These are phyloP conservation scores for Blastobotrys elegans DNA, from an alignment of 1,139 yeast genomes.

Conservation along the genomic window DNA sequence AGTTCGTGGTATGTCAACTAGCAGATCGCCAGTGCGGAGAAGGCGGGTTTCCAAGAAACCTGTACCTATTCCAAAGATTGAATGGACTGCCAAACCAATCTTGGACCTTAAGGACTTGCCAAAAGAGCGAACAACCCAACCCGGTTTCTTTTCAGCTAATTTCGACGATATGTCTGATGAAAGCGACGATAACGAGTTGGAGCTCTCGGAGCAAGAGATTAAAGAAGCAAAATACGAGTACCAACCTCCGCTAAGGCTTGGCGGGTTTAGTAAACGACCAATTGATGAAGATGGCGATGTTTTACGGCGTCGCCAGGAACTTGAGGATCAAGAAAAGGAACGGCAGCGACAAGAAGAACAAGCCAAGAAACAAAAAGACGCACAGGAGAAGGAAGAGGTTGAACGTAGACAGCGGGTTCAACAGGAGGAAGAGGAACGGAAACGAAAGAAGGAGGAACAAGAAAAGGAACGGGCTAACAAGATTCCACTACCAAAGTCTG, in stretches of 20 bases:
- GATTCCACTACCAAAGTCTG: slow-evolving; percentile 10
- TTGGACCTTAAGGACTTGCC: slow-evolving; percentile 27
- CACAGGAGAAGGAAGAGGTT: slow-evolving; percentile 5
- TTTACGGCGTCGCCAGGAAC: slow-evolving; percentile 10
- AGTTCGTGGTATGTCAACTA: not conserved
- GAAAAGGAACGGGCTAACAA: slow-evolving; percentile 1
- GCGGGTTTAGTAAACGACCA: slow-evolving; percentile 2
- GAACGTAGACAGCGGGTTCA: slow-evolving; percentile 2
- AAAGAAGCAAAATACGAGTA: slow-evolving; percentile 9
- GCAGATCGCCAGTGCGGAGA: not conserved
- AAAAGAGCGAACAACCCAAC: slow-evolving; percentile 24
- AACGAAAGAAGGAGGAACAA: slow-evolving; percentile 2
- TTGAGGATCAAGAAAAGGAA: slow-evolving; percentile 11
- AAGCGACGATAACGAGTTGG: slow-evolving; percentile 14
- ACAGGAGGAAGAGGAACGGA: slow-evolving; percentile 10
- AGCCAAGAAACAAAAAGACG: not conserved
- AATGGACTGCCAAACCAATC: slow-evolving; percentile 23
- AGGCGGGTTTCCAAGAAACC: not conserved
- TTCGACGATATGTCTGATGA: slow-evolving; percentile 29
- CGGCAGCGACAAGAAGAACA: slow-evolving; percentile 7
- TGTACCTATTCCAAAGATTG: slow-evolving; percentile 19
- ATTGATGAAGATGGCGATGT: slow-evolving; percentile 14
- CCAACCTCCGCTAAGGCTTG: not conserved
- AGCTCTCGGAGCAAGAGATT: not conserved
- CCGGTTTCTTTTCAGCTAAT: slow-evolving; percentile 30